Evolutionary conservation across 306 rosid genomes (phyloP).

Genomic region (Astragalus glycyphyllos): DNA sequence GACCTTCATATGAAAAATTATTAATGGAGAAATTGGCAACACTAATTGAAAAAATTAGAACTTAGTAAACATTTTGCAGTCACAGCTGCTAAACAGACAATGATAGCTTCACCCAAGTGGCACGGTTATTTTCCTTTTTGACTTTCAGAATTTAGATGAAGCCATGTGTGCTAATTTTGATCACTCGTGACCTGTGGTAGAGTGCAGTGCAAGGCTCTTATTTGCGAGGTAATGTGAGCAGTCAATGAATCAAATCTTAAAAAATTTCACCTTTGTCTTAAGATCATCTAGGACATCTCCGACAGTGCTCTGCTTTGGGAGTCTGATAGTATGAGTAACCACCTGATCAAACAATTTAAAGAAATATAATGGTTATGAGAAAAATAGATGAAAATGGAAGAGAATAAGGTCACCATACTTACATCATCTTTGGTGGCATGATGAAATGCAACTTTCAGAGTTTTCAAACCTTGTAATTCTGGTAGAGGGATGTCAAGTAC

Average conservation of each 20-base stretch:
- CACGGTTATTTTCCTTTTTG: neutral
- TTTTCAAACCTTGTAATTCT: slow-evolving; percentile 84
- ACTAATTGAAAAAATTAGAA: slow-evolving; percentile 8
- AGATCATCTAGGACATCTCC: slow-evolving; percentile 87
- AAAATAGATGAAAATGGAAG: slow-evolving; percentile 19
- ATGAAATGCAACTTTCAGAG: slow-evolving; percentile 86
- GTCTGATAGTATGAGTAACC: slow-evolving; percentile 74
- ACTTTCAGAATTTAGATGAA: slow-evolving; percentile 16
- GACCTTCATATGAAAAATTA: neutral
- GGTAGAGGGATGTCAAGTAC: slow-evolving; percentile 90
- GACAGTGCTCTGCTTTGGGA: slow-evolving; percentile 85
- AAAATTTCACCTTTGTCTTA: slow-evolving; percentile 67
- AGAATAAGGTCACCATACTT: slow-evolving; percentile 52
- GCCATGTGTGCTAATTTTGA: neutral
- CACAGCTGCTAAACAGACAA: slow-evolving; percentile 28
- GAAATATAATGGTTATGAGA: slow-evolving; percentile 24
- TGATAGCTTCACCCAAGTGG: slow-evolving; percentile 11
- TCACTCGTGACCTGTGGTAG: slow-evolving; percentile 21
- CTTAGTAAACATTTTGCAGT: neutral
- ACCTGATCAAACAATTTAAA: slow-evolving; percentile 52
- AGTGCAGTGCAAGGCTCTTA: neutral
- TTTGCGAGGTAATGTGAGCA: neutral
- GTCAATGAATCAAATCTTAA: neutral
- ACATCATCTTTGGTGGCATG: slow-evolving; percentile 85
- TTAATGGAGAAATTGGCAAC: neutral